Percentiles rank a stretch among this genome's conserved stretches.
Evolutionary conservation across 75 land plant species (phyloP).

Genomic region (Picea glauca): DNA sequence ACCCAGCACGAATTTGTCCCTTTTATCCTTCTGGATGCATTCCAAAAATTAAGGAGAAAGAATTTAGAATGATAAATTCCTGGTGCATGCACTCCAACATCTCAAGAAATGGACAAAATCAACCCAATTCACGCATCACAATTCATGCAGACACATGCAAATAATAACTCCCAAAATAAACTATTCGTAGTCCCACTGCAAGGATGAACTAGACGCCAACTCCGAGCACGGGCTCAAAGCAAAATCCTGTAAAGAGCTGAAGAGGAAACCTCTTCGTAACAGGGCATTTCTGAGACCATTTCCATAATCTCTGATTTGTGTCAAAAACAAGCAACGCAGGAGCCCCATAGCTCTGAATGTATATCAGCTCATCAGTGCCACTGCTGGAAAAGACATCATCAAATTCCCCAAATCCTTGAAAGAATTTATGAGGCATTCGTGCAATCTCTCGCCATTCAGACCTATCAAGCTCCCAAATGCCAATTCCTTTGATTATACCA

Average conservation of each 20-base stretch:
- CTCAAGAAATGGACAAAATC: not conserved
- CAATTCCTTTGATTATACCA: constrained; percentile 80
- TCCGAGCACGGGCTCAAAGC: constrained; percentile 78
- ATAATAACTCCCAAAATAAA: not conserved
- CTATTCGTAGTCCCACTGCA: not conserved
- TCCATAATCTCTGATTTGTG: constrained; percentile 59
- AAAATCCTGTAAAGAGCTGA: constrained; percentile 80
- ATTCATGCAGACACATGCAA: not conserved
- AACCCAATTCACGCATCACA: not conserved
- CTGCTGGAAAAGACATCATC: constrained; percentile 89
- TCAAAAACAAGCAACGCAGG: constrained; percentile 70
- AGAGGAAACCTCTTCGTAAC: constrained; percentile 71
- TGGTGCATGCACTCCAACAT: constrained; percentile 8
- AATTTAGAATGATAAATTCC: not conserved
- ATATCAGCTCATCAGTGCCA: constrained; percentile 67
- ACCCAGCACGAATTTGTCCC: not conserved
- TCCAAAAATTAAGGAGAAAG: constrained; percentile 5
- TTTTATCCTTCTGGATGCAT: not conserved
- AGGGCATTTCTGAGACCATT: constrained; percentile 80
- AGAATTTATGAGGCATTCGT: constrained; percentile 71
- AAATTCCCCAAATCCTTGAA: constrained; percentile 83
- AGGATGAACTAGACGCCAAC: constrained; percentile 20
- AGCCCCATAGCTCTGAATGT: constrained; percentile 80
- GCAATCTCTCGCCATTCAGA: constrained; percentile 68
- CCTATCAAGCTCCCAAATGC: constrained; percentile 66